Base-by-base conservation (phyloP, 2,329 filamentous ascomycete species). In the Aspergillus sp. region DNA sequence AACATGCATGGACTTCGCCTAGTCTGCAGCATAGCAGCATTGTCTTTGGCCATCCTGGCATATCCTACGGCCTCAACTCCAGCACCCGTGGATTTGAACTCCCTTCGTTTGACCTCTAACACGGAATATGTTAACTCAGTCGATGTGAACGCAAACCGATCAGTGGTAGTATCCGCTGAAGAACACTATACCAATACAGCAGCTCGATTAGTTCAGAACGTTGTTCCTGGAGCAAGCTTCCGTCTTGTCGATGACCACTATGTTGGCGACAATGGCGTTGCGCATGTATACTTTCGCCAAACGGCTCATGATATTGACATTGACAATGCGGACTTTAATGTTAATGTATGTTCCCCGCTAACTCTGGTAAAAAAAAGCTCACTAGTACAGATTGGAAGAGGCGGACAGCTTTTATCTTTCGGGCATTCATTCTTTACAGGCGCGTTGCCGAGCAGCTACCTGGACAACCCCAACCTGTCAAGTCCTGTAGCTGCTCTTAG, bases 261-360 rank as follows among this genome's bases (percentile, higher is more conserved):
- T 27, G 47, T 64, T 15, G 63, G 62, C 17, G 42, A 57, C 52
- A 65, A 64, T 23, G 63, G 62, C 1, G 48, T 65, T 21, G 62
- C 62, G 5, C 63, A 65, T 27, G 62, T 65, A 23, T 47, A 62
- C n/a, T 60, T 64, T 39, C 59, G 58, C 8, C 63, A 65, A 36
- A 64, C 59, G 1, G 53, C 48, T 5, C 57, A 64, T 49, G 62
- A 38, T 15, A 48, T 64, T 10, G 63, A 65, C n/a, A 62, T 64
- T 48, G 62, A 61, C 52, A 64, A 65, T 55, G 62, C 62, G 2
- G 57, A 65, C 21, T 60, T 62, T 44, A 64, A 65, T n/a, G 63
- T 64, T 36, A 65, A 65, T 39, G 63, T 65, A 52, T 6, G 59
- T 5, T 19, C 47, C n/a, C n/a, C 25, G 2, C 7, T 8, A 3